phyloP scores from a whole-genome alignment of 192 early-diverging fungal genomes.

The Dissophora globulifera region DNA sequence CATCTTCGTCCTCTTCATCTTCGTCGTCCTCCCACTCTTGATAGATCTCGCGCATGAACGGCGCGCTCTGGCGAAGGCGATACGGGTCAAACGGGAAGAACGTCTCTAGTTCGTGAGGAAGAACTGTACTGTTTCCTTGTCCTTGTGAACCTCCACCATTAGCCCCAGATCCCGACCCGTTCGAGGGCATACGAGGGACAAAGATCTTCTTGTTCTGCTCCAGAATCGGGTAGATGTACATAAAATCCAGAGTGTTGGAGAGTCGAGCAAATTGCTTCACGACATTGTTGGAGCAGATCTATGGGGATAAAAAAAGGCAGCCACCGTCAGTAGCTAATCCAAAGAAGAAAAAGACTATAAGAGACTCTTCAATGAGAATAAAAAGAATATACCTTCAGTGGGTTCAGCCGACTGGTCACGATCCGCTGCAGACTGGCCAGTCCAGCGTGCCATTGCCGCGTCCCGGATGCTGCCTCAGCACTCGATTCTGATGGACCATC shows the following conservation, averaged over 20 bases:
- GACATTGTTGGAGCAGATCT: conserved; percentile 79
- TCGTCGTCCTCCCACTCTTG: conserved; percentile 79
- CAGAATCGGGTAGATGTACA: conserved; percentile 86
- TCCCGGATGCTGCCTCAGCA: neutral
- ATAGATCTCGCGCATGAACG: conserved; percentile 78
- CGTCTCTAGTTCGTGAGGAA: conserved; percentile 52
- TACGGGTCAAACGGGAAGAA: conserved; percentile 98
- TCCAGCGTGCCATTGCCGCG: conserved; percentile 70
- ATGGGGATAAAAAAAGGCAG: too few species aligned
- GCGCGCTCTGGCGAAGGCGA: conserved; percentile 73
- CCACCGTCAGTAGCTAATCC: too few species aligned
- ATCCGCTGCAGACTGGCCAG: conserved; percentile 76
- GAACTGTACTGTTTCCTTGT: conserved; percentile 8
- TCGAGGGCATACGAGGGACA: conserved; percentile 16
- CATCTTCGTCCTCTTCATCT: conserved; percentile 69
- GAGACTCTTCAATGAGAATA: neutral
- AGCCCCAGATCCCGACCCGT: neutral
- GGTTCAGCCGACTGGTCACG: conserved; percentile 80
- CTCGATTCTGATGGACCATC: conserved; percentile 10
- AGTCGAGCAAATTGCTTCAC: conserved; percentile 89
- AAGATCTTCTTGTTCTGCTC: conserved; percentile 68
- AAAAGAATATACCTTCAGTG: conserved; percentile 69
- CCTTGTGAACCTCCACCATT: neutral
- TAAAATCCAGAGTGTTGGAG: conserved; percentile 80
- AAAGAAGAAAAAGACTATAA: neutral